Conservation (phyloP, 23 red algal species). For the Agarophyton chilense region DNA sequence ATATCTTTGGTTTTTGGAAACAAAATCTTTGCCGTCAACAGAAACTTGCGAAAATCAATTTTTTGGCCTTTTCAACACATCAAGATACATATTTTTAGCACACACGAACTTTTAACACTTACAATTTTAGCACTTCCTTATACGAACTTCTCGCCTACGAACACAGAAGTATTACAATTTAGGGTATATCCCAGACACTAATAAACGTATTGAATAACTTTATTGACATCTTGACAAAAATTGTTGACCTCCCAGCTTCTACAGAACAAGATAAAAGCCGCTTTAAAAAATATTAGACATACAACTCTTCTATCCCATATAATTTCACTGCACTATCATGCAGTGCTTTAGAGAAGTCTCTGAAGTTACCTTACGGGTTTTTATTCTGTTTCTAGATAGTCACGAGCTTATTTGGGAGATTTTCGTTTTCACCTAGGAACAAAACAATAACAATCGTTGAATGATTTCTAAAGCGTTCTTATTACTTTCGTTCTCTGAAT, state of each 20-base stretch:
- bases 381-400: background rate
- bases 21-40: background rate
- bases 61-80: background rate
- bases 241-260: background rate
- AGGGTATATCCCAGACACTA: background rate
- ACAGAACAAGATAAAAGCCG: background rate
- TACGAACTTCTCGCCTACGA: background rate
- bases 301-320: background rate
- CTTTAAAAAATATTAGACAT: background rate
- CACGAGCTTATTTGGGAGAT: background rate
- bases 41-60: background rate
- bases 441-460: too few relatives aligned
- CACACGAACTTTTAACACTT: background rate
- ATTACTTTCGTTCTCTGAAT: too few relatives aligned
- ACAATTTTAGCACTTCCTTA: background rate
- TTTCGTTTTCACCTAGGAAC: background rate
- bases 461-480: too few relatives aligned
- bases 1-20: background rate
- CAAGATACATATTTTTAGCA: slow-evolving; percentile 2
- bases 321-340: background rate
- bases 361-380: background rate
- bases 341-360: background rate
- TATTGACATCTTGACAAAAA: background rate
- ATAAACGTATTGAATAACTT: background rate
- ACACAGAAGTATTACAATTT: background rate